Conservation (phyloP, 345 rosid species). For the Populus euphratica region DNA sequence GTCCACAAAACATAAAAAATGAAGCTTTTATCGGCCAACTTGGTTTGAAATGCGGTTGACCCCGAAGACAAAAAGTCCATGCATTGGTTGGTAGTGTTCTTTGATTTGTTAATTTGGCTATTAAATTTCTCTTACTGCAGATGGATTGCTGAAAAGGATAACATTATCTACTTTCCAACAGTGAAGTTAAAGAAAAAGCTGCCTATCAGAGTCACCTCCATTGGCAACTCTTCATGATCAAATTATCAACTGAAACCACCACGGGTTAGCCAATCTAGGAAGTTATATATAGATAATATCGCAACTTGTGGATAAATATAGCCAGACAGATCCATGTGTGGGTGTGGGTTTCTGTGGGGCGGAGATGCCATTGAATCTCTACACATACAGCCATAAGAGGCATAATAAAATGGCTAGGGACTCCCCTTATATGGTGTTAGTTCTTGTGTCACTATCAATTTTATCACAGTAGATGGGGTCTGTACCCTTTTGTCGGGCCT, state of each 20-base stretch:
- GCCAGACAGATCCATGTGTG: constrained; percentile 13
- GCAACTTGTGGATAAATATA: background rate
- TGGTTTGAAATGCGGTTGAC: too few species aligned
- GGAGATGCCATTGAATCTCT: background rate
- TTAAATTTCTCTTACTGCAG: constrained; percentile 9
- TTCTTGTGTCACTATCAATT: constrained; percentile 38
- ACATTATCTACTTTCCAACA: constrained; percentile 30
- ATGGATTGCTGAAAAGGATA: constrained; percentile 29
- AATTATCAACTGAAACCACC: constrained; percentile 6
- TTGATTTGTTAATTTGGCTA: background rate
- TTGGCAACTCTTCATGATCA: background rate
- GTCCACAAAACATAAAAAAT: too few species aligned
- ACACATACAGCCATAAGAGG: background rate
- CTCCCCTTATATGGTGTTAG: constrained; percentile 25
- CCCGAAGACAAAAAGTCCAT: too few species aligned
- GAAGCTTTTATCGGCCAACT: too few species aligned
- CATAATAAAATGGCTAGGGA: background rate
- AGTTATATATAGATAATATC: background rate
- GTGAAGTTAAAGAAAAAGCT: constrained; percentile 31
- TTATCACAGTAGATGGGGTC: constrained; percentile 2
- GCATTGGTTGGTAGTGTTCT: too few species aligned
- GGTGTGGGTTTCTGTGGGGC: background rate
- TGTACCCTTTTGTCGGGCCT: constrained; percentile 12
- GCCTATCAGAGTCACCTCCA: constrained; percentile 20
- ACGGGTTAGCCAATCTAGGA: constrained; percentile 3